Evolutionary conservation across 805 yeast species (phyloP), one percentile per base, ranked within the genome.

Genomic region (Wickerhamiella galacta): DNA sequence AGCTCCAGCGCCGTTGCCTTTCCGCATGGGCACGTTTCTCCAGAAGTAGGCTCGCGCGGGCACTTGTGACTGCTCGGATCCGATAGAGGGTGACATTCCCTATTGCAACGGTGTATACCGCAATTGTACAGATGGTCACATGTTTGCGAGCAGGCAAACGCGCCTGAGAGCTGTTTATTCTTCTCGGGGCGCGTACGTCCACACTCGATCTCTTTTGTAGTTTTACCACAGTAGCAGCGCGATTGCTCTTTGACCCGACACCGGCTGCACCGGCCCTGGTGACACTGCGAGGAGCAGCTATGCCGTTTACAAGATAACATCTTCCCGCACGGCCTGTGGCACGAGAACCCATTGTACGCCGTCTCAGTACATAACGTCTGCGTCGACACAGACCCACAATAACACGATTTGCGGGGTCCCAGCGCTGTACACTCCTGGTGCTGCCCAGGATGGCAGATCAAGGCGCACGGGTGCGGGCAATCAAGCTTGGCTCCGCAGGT

Each of bases 321-420:
- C 33, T 61, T 54, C 1, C 66, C 67, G 57, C 94, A 81, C 5
- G 56, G 54, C 12, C 60, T 57, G 28, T 72, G 71, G 53, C 94
- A 81, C 3, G 78, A 69, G 25, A 30, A 44, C 7, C 51, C 47
- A 1, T 21, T 32, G 18, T 41, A 41, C 6, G 30, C 28, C 1
- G 44, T 40, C 6, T 28, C 21, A 9, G 32, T 19, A 34, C 51
- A 46, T 1, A 33, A 20, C 3, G 24, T 26, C 16, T 38, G 42
- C 20, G 20, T 30, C 3, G 12, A 16, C 3, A 19, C 10, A 17
- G 37, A 36, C 2, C 45, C 45, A 31, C 51, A 46, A 16, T 29
- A 45, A 28, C 51, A 46, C 10, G 17, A 17, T 2, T 38, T 30
- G 11, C 7, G 12, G 1, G 49, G 49, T 4, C 51, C 51, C 38